Base-by-base conservation (phyloP, 2,329 filamentous ascomycete species). In the Bisporella sp. region DNA sequence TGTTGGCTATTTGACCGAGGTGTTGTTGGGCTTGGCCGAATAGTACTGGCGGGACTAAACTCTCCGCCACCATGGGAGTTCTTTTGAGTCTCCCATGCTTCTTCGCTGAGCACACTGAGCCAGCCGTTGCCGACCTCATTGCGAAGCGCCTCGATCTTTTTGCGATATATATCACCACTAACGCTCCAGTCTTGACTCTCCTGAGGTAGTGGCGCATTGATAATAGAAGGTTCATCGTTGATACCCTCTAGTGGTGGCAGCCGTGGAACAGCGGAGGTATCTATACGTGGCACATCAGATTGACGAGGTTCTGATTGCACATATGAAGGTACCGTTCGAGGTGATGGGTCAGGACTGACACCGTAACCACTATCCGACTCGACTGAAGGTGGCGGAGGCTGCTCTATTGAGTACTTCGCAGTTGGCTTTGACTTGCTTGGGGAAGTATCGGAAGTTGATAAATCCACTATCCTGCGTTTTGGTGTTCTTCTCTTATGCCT, bases 51-150 rank as follows among this genome's bases (percentile, higher is more conserved):
- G 40, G 62, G 54, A 52, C 55, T 61, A 37, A 60, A 67, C 50
- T 67, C 62, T 9, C 56, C 52, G 8, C 47, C 40, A 28, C 54
- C 49, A 50, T 63, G 57, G 6, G 53, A 33, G 41, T 56, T 57
- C 47, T 62, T 63, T 46, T 63, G 62, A 12, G 57, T 41, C 54
- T 81, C 75, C 79, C 81, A 84, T 41, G 71, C 75, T 66, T 93
- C 87, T 61, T 96, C 91, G 53, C 87, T 86, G 46, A 97, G 73
- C 11, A 87, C 89, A 55, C 84, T 91, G 39, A 99, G 77, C 78
- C 95, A 99, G 37, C 84, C 87, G 60, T 84, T 89, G 32, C 91
- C 91, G 57, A 96, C 84, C 62, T 92, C 89, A 62, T 85, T 85
- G 54, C 90, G 85, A 48, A 96, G 71, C 3, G 87, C 83, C 67